Evolutionary conservation across 257 asterid genomes (phyloP), one percentile per base, ranked within the genome.

Genomic region (Osmanthus fragrans): DNA sequence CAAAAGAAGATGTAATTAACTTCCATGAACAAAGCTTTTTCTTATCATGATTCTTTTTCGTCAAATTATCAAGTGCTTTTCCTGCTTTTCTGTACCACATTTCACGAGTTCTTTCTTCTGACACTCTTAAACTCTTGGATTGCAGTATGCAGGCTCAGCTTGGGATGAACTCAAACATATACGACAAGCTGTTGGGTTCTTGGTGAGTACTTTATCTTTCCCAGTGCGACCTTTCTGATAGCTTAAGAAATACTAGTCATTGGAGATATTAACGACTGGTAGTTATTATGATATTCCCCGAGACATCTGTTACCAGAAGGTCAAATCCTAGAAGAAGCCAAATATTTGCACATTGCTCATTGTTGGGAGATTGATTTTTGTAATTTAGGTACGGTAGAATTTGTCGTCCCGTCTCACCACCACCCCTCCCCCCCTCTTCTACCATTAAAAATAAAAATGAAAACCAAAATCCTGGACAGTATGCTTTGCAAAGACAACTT

Each of bases 101-200:
- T 36, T 36, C 40, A 36, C 10, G 40, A 36, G 7, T 19, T 78
- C 54, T 80, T 56, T 68, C 49, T 21, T 21, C 21, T 74, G 40
- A 66, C 15, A 56, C 72, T 71, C 72, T 72, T 56, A 60, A 72
- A 3, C 80, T 78, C 40, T 77, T 73, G 65, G 73, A 60, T 79
- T 73, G 73, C 97, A 95, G 99, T 95, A 95, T 83, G 98, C 99
- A 25, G 99, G 99, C 77, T 81, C 94, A 12, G 88, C 98, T 68
- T 95, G 99, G 99, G 99, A 95, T 86, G 98, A 95, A 85, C 97
- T 95, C 85, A 95, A 89, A 81, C 98, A 95, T 88, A 95, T 93
- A 76, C 86, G 98, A 88, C 99, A 95, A 86, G 90, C 98, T 70
- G 99, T 95, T 86, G 99, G 99, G 19, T 95, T 95, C 94, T 80